These are phyloP conservation scores for Kazachstania martiniae DNA, from an alignment of 805 yeast genomes.

Conservation along the genomic window DNA sequence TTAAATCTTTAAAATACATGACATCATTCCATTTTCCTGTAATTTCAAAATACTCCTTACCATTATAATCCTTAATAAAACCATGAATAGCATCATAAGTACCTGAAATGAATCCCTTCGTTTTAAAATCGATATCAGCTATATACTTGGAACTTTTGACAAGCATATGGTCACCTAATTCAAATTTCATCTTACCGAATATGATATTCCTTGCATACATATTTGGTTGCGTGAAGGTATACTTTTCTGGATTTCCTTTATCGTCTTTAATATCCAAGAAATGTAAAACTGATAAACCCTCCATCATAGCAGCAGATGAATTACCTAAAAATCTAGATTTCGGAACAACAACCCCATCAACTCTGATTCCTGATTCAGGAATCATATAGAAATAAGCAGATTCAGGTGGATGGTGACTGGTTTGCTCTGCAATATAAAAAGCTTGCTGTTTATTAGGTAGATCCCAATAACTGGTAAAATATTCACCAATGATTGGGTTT, in stretches of 20 bases:
- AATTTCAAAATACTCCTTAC: conserved; percentile 51
- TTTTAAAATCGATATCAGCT: conserved; percentile 86
- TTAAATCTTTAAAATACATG: conserved; percentile 52
- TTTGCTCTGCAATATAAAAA: conserved; percentile 84
- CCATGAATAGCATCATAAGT: conserved; percentile 87
- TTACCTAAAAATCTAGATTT: conserved; percentile 85
- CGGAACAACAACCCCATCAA: conserved; percentile 84
- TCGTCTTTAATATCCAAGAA: conserved; percentile 47
- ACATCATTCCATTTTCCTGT: conserved; percentile 91
- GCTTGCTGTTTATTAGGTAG: conserved; percentile 61
- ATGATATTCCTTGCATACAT: conserved; percentile 89
- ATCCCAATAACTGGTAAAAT: conserved; percentile 89
- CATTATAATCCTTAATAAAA: conserved; percentile 39
- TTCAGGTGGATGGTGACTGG: conserved; percentile 96
- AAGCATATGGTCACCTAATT: conserved; percentile 85
- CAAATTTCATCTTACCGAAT: conserved; percentile 82
- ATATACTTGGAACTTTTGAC: conserved; percentile 51
- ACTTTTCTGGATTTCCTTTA: conserved; percentile 49
- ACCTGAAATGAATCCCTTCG: conserved; percentile 89
- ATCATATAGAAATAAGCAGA: conserved; percentile 83
- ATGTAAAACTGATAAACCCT: conserved; percentile 67
- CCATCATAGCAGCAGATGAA: conserved; percentile 96
- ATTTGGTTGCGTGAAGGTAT: conserved; percentile 85
- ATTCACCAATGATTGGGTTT: conserved; percentile 89
- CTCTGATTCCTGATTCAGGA: conserved; percentile 71